Evolutionary conservation across 2,329 filamentous ascomycete species (phyloP).

Genomic region (Sporothrix globosa): DNA sequence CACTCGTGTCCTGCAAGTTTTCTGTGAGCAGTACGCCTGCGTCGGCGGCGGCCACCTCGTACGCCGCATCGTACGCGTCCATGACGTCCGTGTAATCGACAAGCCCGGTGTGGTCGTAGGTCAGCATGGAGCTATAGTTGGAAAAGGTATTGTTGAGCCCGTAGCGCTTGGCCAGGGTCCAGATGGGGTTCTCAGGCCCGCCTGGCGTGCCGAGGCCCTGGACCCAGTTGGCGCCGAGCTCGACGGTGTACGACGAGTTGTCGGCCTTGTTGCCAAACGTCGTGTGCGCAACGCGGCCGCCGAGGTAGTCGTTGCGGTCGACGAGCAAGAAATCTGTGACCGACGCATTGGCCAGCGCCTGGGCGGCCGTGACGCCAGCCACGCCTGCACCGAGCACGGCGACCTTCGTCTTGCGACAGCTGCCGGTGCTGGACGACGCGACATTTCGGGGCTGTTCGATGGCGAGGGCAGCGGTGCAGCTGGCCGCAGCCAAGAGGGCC

Average conservation of each 20-base stretch:
- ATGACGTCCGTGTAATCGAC: constrained; percentile 26
- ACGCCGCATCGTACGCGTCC: constrained; percentile 18
- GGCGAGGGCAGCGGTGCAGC: constrained; percentile 7
- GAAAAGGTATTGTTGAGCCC: constrained; percentile 25
- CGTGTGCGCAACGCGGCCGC: constrained; percentile 26
- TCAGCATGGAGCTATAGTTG: constrained; percentile 23
- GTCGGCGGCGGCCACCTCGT: constrained; percentile 9
- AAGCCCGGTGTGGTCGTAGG: constrained; percentile 24
- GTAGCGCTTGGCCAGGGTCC: constrained; percentile 18
- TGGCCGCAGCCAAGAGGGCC: neutral
- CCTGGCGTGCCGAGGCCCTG: constrained; percentile 18
- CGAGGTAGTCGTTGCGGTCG: constrained; percentile 26
- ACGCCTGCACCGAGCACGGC: constrained; percentile 23
- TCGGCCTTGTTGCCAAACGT: constrained; percentile 24
- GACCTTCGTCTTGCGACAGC: constrained; percentile 27
- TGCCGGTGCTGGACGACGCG: neutral
- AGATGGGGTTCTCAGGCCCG: constrained; percentile 20
- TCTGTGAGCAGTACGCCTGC: neutral
- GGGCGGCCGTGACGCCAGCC: constrained; percentile 22
- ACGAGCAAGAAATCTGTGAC: constrained; percentile 24
- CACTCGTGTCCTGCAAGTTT: constrained; percentile 16
- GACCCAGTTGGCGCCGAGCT: constrained; percentile 30
- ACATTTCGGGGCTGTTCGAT: neutral
- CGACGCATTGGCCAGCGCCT: constrained; percentile 28
- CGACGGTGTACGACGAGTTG: constrained; percentile 17